Evolutionary conservation across 805 yeast genomes (phyloP), one percentile per base, ranked within the genome.

Genomic region (Metschnikowia drakensbergensis): DNA sequence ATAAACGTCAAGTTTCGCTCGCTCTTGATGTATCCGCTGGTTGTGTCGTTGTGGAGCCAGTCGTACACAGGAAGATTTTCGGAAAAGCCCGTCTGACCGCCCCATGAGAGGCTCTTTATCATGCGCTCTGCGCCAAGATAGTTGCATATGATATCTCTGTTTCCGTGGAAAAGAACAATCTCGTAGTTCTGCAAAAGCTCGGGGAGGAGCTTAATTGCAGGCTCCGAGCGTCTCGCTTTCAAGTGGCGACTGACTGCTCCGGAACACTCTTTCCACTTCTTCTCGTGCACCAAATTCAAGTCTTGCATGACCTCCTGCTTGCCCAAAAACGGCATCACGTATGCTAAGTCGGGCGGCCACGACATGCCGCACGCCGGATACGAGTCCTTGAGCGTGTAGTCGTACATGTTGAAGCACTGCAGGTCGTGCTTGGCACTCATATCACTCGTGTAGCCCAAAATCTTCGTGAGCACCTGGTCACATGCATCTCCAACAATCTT

Each of bases 361-460:
- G 86, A 84, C 80, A 81, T 75, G 5, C 98, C 98, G 68, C 99
- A 94, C 0, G 85, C 68, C 0, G 98, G 97, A 58, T 74, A 88
- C 0, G 82, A 66, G 62, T 90, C 97, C 33, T 68, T 72, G 46
- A 86, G 68, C 33, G 85, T 77, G 47, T 80, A 79, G 63, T 94
- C 96, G 63, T 94, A 92, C 77, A 90, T 82, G 67, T 94, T 94
- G 58, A 80, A 56, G 63, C 99, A 92, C 49, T 72, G 77, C 59
- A 74, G 65, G 54, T 73, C 55, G n/a, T 59, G 49, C 30, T 71
- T 60, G 7, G 60, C 63, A 23, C n/a, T 36, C 4, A 13, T 10
- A 45, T 68, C 69, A 17, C 51, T 46, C 0, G 80, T 67, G 22
- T 57, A 60, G 3, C 37, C 35, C 47, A 79, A 64, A 23, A 81